Percentiles rank a stretch among this genome's conserved stretches.
Evolutionary conservation across 2,329 filamentous ascomycete genomes (phyloP).

Genomic region (Sporothrix luriei): DNA sequence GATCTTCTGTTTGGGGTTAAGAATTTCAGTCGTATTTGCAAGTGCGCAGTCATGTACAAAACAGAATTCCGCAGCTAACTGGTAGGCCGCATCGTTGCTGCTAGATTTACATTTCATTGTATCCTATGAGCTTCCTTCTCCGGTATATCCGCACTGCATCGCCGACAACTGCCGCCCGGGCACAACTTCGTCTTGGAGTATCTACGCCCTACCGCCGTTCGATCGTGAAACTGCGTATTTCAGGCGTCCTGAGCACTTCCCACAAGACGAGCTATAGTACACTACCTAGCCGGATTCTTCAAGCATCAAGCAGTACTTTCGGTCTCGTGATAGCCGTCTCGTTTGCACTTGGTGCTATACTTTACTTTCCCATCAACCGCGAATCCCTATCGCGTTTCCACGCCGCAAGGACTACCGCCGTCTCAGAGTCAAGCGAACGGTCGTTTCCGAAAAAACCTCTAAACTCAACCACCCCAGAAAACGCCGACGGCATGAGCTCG

Average conservation of each 20-base stretch:
- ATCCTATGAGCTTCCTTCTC: slow-evolving; percentile 19
- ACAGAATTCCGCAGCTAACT: not conserved
- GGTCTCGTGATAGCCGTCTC: slow-evolving; percentile 25
- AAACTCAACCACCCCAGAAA: not conserved
- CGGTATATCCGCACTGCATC: not conserved
- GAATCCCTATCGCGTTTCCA: not conserved
- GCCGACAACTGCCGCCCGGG: not conserved
- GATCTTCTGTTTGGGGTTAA: not conserved
- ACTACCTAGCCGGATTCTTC: slow-evolving; percentile 10
- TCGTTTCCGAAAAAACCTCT: not conserved
- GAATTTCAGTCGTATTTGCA: not conserved
- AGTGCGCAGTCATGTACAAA: not conserved
- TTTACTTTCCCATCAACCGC: slow-evolving; percentile 6
- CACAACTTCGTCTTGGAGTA: not conserved
- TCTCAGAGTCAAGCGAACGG: not conserved
- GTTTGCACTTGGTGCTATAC: slow-evolving; percentile 15
- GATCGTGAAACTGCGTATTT: not conserved
- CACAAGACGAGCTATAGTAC: not conserved
- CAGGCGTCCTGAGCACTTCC: not conserved
- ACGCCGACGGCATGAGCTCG: slow-evolving; percentile 35
- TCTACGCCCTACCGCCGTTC: not conserved
- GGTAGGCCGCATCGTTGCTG: not conserved
- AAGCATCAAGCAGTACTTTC: slow-evolving; percentile 29
- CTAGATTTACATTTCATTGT: not conserved
- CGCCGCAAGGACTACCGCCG: not conserved